A percentile compares a stretch with the other conserved stretches of the same genome.
phyloP scores from a whole-genome alignment of 768 basidiomycete species.

The Lactarius sanguifluus region DNA sequence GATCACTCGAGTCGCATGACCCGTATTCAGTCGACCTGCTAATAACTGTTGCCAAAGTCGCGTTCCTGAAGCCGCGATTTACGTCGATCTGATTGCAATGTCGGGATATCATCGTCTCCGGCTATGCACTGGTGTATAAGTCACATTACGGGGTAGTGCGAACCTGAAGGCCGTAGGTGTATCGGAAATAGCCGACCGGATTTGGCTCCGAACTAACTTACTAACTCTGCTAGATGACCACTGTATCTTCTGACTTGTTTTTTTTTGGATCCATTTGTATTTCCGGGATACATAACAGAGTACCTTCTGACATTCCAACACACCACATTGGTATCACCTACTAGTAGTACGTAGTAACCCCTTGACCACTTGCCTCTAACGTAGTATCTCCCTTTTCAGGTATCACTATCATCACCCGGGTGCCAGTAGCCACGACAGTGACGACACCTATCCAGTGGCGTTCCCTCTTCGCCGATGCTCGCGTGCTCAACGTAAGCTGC shows the following conservation, averaged over 20 bases:
- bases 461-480: constrained; percentile 39
- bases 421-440: constrained; percentile 39
- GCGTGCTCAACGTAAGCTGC: constrained; percentile 27
- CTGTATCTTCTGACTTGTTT: constrained; percentile 15
- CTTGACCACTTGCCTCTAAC: not conserved
- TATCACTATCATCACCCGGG: constrained; percentile 24
- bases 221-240: not conserved
- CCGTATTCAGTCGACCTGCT: too few relatives aligned
- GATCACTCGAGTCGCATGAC: too few relatives aligned
- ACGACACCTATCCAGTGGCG: constrained; percentile 63
- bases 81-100: not conserved
- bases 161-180: constrained; percentile 64
- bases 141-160: constrained; percentile 56
- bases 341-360: too few relatives aligned
- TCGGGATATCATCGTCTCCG: not conserved
- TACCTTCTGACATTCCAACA: constrained; percentile 10
- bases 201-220: too few relatives aligned
- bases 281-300: too few relatives aligned
- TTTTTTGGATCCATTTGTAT: too few relatives aligned
- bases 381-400: not conserved
- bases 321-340: constrained; percentile 26
- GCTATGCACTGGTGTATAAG: too few relatives aligned
- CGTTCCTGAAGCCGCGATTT: not conserved
- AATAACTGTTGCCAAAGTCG: too few relatives aligned
- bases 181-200: too few relatives aligned